phyloP scores from a whole-genome alignment of 2,329 filamentous ascomycete species.

The Pleomassaria siparia region DNA sequence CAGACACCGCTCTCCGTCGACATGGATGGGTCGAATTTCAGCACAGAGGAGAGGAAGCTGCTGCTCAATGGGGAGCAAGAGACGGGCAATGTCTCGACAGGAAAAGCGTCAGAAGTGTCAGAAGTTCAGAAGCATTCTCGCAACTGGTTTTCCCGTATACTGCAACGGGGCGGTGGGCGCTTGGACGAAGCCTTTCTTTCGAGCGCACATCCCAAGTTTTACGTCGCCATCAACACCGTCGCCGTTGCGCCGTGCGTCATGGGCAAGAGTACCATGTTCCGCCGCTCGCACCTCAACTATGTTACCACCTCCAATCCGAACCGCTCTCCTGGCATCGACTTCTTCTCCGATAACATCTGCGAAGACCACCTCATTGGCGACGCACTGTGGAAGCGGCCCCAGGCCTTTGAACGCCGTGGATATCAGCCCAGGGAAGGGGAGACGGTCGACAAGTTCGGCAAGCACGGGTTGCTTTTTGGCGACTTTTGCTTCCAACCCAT shows the following conservation, averaged over 20 bases:
- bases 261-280: conserved; percentile 98
- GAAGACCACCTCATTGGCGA: conserved; percentile 97
- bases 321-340: conserved; percentile 74
- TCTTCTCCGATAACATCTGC: conserved; percentile 94
- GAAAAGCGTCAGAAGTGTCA: conserved; percentile 25
- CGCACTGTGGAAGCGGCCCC: conserved; percentile 72
- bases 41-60: conserved; percentile 32
- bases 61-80: conserved; percentile 29
- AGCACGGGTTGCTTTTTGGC: conserved; percentile 81
- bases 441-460: conserved; percentile 57
- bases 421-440: conserved; percentile 26
- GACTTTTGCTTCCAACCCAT: conserved; percentile 91
- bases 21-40: conserved; percentile 40
- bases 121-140: conserved; percentile 26
- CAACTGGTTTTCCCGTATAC: conserved; percentile 22
- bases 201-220: conserved; percentile 94
- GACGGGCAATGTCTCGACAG: conserved; percentile 30
- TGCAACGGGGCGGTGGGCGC: conserved; percentile 68
- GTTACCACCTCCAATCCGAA: conserved; percentile 59
- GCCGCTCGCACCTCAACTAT: conserved; percentile 81
- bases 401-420: conserved; percentile 26
- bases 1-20: conserved; percentile 91
- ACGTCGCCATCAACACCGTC: conserved; percentile 93
- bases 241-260: conserved; percentile 89
- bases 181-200: conserved; percentile 95